Percentiles rank a stretch among this genome's conserved stretches.
Evolutionary conservation across 2,329 filamentous ascomycete genomes (phyloP).

Genomic region (Ascocoryne sarcoides): DNA sequence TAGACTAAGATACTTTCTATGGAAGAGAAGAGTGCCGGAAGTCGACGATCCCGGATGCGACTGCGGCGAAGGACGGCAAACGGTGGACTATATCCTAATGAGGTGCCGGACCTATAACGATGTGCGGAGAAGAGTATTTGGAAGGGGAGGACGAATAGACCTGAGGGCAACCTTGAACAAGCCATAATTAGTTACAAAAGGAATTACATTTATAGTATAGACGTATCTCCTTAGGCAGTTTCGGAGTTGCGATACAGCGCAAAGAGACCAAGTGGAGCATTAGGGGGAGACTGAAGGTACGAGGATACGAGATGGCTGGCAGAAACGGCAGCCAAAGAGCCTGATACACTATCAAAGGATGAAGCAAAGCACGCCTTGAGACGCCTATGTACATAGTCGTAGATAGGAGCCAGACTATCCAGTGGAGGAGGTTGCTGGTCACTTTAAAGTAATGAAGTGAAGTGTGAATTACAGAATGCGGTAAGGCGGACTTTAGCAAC

Average conservation of each 20-base stretch:
- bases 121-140: constrained; percentile 6
- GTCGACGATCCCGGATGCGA: constrained; percentile 8
- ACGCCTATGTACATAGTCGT: constrained; percentile 12
- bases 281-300: constrained; percentile 13
- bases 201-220: neutral
- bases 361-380: constrained; percentile 4
- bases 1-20: constrained; percentile 11
- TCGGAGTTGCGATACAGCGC: constrained; percentile 3
- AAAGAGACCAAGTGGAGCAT: constrained; percentile 10
- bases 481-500: too few relatives aligned
- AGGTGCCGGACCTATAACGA: constrained; percentile 7
- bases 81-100: constrained; percentile 9
- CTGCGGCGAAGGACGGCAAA: constrained; percentile 11
- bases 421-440: constrained; percentile 12
- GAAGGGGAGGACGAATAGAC: constrained; percentile 6
- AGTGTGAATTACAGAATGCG: too few relatives aligned
- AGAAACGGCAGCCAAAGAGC: constrained; percentile 9
- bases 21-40: constrained; percentile 9
- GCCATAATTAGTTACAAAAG: neutral
- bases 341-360: constrained; percentile 1
- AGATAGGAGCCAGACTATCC: constrained; percentile 10
- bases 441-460: constrained; percentile 6
- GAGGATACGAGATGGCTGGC: constrained; percentile 7
- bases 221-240: neutral
- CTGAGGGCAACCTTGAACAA: neutral